Conservation (phyloP, 2,329 filamentous ascomycete genomes). For the Trichoderma breve region DNA sequence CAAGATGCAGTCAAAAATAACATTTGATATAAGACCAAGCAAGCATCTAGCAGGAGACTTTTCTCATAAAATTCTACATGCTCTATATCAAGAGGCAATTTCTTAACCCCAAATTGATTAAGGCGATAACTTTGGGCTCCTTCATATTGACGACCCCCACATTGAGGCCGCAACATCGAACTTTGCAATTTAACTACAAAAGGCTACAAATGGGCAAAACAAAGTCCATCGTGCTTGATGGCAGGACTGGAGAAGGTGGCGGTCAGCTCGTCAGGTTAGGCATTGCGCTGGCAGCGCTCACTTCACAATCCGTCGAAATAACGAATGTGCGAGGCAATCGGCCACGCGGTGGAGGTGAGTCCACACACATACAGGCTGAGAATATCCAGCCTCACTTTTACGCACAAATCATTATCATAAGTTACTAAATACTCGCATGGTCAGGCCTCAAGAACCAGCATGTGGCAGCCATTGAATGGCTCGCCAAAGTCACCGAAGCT, state of each 20-base stretch:
- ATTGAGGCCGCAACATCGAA: neutral
- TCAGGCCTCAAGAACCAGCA: slow-evolving; percentile 61
- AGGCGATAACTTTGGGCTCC: neutral
- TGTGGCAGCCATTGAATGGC: slow-evolving; percentile 53
- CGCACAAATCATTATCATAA: neutral
- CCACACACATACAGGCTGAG: neutral
- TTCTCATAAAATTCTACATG: neutral
- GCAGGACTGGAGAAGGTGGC: slow-evolving; percentile 58
- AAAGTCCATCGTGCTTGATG: slow-evolving; percentile 51
- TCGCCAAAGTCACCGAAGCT: slow-evolving; percentile 52
- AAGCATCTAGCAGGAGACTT: neutral
- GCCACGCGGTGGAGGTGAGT: slow-evolving; percentile 30
- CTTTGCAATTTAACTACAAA: neutral
- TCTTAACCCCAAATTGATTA: neutral
- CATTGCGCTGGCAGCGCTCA: slow-evolving; percentile 54
- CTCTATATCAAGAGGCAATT: neutral
- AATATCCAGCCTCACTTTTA: neutral
- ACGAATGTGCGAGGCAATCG: slow-evolving; percentile 57
- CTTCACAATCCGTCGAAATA: slow-evolving; percentile 52
- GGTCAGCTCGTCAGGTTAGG: slow-evolving; percentile 60
- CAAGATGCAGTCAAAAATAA: neutral
- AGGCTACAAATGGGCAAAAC: slow-evolving; percentile 7
- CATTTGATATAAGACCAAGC: neutral
- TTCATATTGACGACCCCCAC: neutral
- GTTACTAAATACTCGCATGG: neutral